Base-by-base conservation (phyloP, 2,329 filamentous ascomycete genomes). In the Aureobasidium subglaciale region DNA sequence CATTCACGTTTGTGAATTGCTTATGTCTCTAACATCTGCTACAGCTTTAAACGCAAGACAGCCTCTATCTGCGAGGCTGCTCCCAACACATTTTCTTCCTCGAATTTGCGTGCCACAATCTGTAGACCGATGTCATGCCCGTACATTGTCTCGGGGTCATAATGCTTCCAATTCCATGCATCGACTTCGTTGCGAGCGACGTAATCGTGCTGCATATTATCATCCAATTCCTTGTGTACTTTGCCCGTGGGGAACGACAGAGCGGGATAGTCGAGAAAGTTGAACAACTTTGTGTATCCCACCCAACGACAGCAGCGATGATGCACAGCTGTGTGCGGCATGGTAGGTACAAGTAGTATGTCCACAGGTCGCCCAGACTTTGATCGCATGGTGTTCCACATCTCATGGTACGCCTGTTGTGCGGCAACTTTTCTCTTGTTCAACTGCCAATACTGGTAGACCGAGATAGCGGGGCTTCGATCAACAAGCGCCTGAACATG, bases 121-220 rank as follows among this genome's bases (percentile, higher is more conserved):
- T 95, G 89, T 8, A 96, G 83, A 0, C 82, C 89, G 1, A 93
- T 86, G 0, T 90, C 90, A 32, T 96, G 74, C 0, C 89, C 90
- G 50, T 90, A 84, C 90, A 95, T 96, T 46, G 81, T 81, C n/a
- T 76, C 73, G 0, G 87, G 83, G 66, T 95, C 82, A 68, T 95
- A 96, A 11, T 78, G 58, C 5, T 64, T 64, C 68, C 71, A 75
- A 61, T 82, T 81, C 75, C 75, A 79, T 46, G 71, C 67, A 60
- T 82, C 79, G 1, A 76, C 57, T 18, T 72, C 67, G 60, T 80
- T 83, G 16, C 79, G 69, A 6, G 79, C 69, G 27, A 70, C 58
- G 58, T 78, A 76, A 5, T 63, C 63, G 55, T 65, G 68, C 0
- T 68, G 62, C 13, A 67, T 62, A 2, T 64, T 60, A 16, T 27